Percentiles rank a stretch among this genome's conserved stretches.
These are phyloP conservation scores for Pyrus hybrid DNA, from an alignment of 331 rosid species.

Conservation along the genomic window DNA sequence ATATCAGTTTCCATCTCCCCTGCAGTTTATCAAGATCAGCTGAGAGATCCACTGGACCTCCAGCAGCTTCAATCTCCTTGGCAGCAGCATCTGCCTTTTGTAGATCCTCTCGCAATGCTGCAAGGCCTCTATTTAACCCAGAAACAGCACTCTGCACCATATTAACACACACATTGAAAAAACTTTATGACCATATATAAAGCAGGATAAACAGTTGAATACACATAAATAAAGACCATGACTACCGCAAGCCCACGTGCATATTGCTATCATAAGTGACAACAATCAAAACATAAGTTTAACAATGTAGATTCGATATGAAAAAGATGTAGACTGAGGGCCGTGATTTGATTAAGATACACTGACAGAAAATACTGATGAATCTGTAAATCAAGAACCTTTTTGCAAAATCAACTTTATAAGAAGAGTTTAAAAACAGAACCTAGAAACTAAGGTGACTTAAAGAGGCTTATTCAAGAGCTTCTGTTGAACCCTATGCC, in stretches of 20 bases:
- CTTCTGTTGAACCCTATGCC: too few species aligned
- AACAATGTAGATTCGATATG: neutral
- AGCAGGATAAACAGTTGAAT: neutral
- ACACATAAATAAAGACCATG: neutral
- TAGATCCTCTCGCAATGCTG: conserved; percentile 78
- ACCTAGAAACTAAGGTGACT: too few species aligned
- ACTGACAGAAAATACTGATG: too few species aligned
- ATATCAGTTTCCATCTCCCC: conserved; percentile 89
- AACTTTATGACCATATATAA: neutral
- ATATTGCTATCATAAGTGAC: neutral
- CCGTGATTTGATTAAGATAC: neutral
- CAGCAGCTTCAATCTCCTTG: conserved; percentile 70
- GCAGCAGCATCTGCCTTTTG: conserved; percentile 78
- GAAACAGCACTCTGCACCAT: conserved; percentile 67
- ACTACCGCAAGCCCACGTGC: neutral
- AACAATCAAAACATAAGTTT: neutral
- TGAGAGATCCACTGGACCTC: conserved; percentile 70
- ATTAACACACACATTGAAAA: neutral
- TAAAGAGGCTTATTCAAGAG: too few species aligned
- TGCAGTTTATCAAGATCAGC: conserved; percentile 62
- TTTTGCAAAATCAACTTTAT: too few species aligned
- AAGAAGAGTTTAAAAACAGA: too few species aligned
- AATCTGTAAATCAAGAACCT: too few species aligned
- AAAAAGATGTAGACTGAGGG: neutral
- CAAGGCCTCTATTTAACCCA: conserved; percentile 93